Conservation (phyloP, 495 filamentous ascomycete genomes). For the Xylaria flabelliformis region DNA sequence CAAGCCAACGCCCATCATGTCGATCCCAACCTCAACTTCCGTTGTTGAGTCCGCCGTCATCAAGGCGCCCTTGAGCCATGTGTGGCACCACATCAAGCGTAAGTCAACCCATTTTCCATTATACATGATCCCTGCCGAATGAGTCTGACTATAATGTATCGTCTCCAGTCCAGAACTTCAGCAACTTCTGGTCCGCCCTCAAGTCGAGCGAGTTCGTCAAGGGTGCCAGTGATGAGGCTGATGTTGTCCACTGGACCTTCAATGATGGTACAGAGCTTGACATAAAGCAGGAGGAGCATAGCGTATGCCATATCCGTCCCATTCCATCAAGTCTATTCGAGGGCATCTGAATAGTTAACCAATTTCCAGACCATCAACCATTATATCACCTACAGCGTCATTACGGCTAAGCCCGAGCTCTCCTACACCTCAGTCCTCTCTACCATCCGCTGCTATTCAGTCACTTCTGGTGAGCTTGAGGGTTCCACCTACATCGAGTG, state of each 20-base stretch:
- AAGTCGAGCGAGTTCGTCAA: constrained; percentile 62
- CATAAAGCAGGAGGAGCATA: constrained; percentile 75
- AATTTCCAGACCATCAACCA: constrained; percentile 65
- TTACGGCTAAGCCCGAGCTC: constrained; percentile 63
- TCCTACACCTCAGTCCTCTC: constrained; percentile 66
- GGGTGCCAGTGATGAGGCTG: constrained; percentile 64
- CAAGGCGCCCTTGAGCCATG: constrained; percentile 62
- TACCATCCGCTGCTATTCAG: constrained; percentile 65
- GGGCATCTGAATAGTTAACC: background rate
- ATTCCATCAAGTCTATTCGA: constrained; percentile 8
- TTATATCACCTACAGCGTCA: constrained; percentile 73
- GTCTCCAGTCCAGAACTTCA: constrained; percentile 57
- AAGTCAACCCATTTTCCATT: constrained; percentile 20
- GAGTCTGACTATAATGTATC: background rate
- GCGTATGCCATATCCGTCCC: constrained; percentile 47
- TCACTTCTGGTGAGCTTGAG: constrained; percentile 65
- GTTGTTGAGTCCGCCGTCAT: constrained; percentile 71
- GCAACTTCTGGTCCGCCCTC: constrained; percentile 65
- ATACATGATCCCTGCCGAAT: background rate
- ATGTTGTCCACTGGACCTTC: constrained; percentile 69
- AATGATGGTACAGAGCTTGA: constrained; percentile 67
- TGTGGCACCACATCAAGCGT: constrained; percentile 74
- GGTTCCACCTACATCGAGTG: constrained; percentile 68
- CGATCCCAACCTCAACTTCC: constrained; percentile 68
- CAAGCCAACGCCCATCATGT: constrained; percentile 28